Evolutionary conservation across 176 grass and related monocot genomes (phyloP).

Genomic region (Neostapfia colusana): DNA sequence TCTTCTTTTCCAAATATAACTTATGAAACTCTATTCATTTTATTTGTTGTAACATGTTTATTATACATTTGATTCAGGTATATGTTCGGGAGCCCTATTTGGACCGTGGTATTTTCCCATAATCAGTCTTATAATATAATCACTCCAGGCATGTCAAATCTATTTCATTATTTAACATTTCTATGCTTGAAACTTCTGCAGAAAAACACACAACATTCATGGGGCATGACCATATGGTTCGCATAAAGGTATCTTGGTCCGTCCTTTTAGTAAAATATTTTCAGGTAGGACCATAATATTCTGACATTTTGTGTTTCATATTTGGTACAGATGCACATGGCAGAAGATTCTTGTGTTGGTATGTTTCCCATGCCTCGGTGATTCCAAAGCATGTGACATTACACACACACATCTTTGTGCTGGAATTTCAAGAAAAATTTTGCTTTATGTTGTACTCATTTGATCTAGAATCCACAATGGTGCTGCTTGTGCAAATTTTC

Average conservation of each 20-base stretch:
- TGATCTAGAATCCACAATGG: background rate
- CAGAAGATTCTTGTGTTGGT: constrained; percentile 42
- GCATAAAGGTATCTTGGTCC: constrained; percentile 38
- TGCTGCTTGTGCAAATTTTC: background rate
- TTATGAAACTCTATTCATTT: constrained; percentile 6
- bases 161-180: constrained; percentile 16
- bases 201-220: constrained; percentile 19
- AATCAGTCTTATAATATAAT: constrained; percentile 25
- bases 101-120: constrained; percentile 19
- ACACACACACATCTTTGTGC: background rate
- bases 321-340: constrained; percentile 36
- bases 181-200: constrained; percentile 35
- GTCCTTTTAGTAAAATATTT: constrained; percentile 8
- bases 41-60: background rate
- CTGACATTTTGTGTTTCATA: constrained; percentile 24
- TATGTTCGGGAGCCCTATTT: constrained; percentile 36
- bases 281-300: constrained; percentile 3
- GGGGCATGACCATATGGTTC: constrained; percentile 37
- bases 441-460: background rate
- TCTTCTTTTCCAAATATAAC: background rate
- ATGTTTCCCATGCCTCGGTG: constrained; percentile 28
- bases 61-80: constrained; percentile 9
- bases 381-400: constrained; percentile 18
- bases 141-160: background rate
- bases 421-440: constrained; percentile 3